A percentile compares a stretch with the other conserved stretches of the same genome.
phyloP scores from a whole-genome alignment of 257 asterid species.

The Lantana camara region DNA sequence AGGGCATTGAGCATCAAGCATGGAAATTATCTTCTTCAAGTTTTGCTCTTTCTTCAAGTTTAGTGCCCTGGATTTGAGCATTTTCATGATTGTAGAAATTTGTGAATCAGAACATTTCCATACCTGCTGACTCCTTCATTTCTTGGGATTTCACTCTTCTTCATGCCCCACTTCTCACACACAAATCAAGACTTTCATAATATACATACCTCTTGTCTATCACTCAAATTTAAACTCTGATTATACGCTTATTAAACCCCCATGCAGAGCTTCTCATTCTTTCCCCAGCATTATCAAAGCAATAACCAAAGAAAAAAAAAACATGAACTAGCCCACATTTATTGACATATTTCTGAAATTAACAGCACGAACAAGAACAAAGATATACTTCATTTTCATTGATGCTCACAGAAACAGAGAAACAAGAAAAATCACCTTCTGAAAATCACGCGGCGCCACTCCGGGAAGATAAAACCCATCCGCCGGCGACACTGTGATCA shows the following conservation, averaged over 20 bases:
- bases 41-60: not conserved
- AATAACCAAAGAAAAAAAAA: not conserved
- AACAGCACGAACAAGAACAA: not conserved
- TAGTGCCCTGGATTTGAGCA: not conserved
- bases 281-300: not conserved
- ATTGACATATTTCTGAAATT: not conserved
- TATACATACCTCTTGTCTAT: not conserved
- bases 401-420: not conserved
- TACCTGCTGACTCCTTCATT: too few species aligned
- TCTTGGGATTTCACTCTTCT: too few species aligned
- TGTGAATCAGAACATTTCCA: too few species aligned
- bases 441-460: conserved; percentile 55
- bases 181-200: not conserved
- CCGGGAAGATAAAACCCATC: conserved; percentile 59
- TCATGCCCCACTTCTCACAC: not conserved
- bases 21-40: too few species aligned
- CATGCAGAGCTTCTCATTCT: not conserved
- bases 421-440: conserved; percentile 14
- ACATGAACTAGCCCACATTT: not conserved
- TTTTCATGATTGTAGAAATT: too few species aligned
- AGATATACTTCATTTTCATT: not conserved
- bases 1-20: too few species aligned
- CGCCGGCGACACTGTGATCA: conserved; percentile 31
- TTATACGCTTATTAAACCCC: not conserved
- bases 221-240: not conserved